A percentile compares a stretch with the other conserved stretches of the same genome.
Evolutionary conservation across 805 yeast genomes (phyloP).

Genomic region (Helenozyma baotianmanensis): DNA sequence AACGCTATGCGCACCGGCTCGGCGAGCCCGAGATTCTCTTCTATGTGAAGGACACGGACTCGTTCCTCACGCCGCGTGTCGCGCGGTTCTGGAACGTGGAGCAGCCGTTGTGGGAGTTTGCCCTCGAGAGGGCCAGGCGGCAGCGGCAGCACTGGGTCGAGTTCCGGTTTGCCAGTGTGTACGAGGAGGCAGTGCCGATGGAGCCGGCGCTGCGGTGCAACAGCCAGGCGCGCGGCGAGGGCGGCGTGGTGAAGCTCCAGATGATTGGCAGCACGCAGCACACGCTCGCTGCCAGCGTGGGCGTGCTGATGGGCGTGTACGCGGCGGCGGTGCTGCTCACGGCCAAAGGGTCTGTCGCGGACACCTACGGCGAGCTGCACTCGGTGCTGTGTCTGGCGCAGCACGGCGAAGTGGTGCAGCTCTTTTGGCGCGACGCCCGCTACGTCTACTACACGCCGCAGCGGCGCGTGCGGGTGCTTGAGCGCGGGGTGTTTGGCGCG

Average conservation of each 20-base stretch:
- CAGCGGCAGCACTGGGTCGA: constrained; percentile 6
- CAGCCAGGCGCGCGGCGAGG: constrained; percentile 13
- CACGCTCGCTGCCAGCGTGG: constrained; percentile 5
- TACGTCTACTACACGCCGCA: constrained; percentile 12
- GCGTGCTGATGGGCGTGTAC: constrained; percentile 1
- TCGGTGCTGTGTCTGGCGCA: constrained; percentile 8
- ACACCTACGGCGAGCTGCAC: constrained; percentile 1
- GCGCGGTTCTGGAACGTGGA: constrained; percentile 5
- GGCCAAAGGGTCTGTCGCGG: constrained; percentile 5
- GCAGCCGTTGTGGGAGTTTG: constrained; percentile 2
- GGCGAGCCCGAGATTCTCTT: constrained; percentile 2
- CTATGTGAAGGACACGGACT: constrained; percentile 3
- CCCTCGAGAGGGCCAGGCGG: no score
- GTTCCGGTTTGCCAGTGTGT: constrained; percentile 7
- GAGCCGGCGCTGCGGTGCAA: constrained; percentile 13
- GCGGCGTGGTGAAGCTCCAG: constrained; percentile 11
- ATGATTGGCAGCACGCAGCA: background rate
- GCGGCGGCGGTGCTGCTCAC: constrained; percentile 3
- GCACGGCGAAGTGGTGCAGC: constrained; percentile 15
- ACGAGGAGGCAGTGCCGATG: background rate
- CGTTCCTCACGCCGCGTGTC: constrained; percentile 7
- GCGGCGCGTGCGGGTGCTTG: constrained; percentile 6
- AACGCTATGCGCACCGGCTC: constrained; percentile 1
- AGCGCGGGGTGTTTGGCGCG: background rate
- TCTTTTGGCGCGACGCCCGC: constrained; percentile 10